phyloP scores from a whole-genome alignment of 73 alveolate genomes.

The Effrenium voratum region DNA sequence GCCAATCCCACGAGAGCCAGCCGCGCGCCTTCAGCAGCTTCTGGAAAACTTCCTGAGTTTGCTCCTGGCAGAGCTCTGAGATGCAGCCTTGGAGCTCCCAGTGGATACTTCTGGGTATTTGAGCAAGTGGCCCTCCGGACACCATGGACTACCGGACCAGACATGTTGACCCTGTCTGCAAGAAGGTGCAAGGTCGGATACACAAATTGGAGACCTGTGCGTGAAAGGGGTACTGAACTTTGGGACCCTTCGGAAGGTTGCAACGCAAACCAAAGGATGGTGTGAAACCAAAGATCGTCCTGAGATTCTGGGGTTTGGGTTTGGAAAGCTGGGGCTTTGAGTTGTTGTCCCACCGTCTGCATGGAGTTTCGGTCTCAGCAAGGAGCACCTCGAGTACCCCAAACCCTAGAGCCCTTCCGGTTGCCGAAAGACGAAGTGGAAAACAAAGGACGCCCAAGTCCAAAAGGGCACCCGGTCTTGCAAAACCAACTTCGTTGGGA shows the following conservation, averaged over 20 bases:
- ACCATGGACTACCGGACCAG: background rate
- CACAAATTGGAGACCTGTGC: background rate
- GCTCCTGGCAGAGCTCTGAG: slow-evolving; percentile 25
- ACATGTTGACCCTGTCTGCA: background rate
- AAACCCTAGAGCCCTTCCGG: no score
- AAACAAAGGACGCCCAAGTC: background rate
- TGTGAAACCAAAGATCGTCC: no score
- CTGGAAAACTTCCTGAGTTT: slow-evolving; percentile 91
- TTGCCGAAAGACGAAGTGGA: background rate
- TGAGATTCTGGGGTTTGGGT: no score
- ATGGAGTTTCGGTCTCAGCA: no score
- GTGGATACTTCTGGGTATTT: background rate
- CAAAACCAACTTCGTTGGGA: background rate
- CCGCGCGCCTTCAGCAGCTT: slow-evolving; percentile 77
- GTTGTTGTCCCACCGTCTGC: no score
- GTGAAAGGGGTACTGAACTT: no score
- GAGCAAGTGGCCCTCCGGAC: background rate
- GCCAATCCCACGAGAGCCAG: no score
- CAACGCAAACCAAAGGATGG: no score
- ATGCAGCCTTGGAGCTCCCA: background rate
- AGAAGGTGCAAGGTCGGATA: background rate
- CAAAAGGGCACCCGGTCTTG: background rate
- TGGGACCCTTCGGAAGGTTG: no score
- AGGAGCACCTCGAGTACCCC: no score
- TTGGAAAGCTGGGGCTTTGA: no score